phyloP scores from a whole-genome alignment of 768 basidiomycete species.

The Trametes maxima region DNA sequence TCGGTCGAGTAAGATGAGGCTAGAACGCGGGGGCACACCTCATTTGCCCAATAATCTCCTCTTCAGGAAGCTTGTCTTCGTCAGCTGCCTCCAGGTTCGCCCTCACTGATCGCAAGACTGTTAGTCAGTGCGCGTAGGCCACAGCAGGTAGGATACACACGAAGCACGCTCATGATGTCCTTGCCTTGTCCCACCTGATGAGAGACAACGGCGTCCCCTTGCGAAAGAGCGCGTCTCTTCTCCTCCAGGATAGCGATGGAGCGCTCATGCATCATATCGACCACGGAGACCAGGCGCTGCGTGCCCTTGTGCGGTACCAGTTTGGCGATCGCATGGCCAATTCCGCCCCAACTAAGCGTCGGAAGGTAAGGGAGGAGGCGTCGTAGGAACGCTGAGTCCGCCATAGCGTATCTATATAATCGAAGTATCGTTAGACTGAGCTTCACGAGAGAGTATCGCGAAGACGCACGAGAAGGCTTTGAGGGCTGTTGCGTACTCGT shows the following conservation, averaged over 20 bases:
- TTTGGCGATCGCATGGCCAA: background rate
- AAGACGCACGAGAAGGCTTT: too few relatives aligned
- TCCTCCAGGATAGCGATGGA: conserved; percentile 33
- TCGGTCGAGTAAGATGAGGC: background rate
- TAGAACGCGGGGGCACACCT: conserved; percentile 17
- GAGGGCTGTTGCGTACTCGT: too few relatives aligned
- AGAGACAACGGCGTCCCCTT: conserved; percentile 19
- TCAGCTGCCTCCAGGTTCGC: conserved; percentile 21
- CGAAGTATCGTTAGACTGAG: too few relatives aligned
- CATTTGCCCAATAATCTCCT: conserved; percentile 33
- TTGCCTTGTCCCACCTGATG: conserved; percentile 27
- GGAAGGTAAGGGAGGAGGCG: conserved; percentile 7
- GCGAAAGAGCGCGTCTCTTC: conserved; percentile 17
- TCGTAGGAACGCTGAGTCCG: background rate
- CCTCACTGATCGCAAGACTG: conserved; percentile 14
- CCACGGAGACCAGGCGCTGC: background rate
- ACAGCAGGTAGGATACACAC: conserved; percentile 11
- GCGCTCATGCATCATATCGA: conserved; percentile 5
- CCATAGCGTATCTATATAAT: background rate
- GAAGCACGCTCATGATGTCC: conserved; percentile 32
- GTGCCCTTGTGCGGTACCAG: conserved; percentile 7
- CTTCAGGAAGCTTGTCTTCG: conserved; percentile 27
- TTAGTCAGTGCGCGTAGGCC: background rate
- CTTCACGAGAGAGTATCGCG: too few relatives aligned
- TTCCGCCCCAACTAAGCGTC: background rate